Percentiles rank a stretch among this genome's conserved stretches.
These are phyloP conservation scores for Alloascoidea hylecoeti DNA, from an alignment of 805 yeast genomes.

Conservation along the genomic window DNA sequence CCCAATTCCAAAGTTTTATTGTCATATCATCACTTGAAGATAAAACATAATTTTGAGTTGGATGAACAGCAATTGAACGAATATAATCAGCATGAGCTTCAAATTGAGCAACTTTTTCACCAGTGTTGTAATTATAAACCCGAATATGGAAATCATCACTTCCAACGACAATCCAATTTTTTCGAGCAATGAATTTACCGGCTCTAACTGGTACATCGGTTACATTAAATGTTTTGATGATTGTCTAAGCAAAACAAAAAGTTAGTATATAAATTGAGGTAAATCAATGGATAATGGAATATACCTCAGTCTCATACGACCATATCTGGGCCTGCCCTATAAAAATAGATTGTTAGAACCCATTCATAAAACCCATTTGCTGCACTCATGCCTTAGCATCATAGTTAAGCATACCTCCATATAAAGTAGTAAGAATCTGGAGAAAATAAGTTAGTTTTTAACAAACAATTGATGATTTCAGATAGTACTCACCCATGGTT, in stretches of 20 bases:
- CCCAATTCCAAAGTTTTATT: conserved; percentile 97
- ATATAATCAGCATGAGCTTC: conserved; percentile 98
- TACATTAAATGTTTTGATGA: conserved; percentile 84
- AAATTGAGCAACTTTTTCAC: conserved; percentile 86
- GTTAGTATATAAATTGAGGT: conserved; percentile 4
- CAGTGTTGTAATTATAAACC: conserved; percentile 89
- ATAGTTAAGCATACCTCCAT: conserved; percentile 13
- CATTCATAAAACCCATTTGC: no score
- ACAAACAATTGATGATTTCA: neutral
- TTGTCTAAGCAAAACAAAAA: conserved; percentile 20
- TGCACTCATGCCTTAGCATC: no score
- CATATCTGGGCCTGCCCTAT: conserved; percentile 87
- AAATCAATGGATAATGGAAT: conserved; percentile 2
- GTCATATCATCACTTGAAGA: conserved; percentile 89
- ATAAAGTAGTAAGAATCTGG: conserved; percentile 11
- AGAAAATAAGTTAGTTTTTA: conserved; percentile 2
- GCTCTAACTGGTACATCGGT: conserved; percentile 95
- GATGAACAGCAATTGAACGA: conserved; percentile 88
- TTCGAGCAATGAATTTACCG: conserved; percentile 88
- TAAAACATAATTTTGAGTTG: conserved; percentile 77
- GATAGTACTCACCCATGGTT: conserved; percentile 70
- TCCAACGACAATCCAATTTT: conserved; percentile 95
- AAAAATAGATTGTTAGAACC: no score
- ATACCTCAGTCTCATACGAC: conserved; percentile 71
- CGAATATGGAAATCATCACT: conserved; percentile 92